These are phyloP conservation scores for Spencermartinsiella ligniputridi DNA, from an alignment of 1,139 yeast genomes.

Conservation along the genomic window DNA sequence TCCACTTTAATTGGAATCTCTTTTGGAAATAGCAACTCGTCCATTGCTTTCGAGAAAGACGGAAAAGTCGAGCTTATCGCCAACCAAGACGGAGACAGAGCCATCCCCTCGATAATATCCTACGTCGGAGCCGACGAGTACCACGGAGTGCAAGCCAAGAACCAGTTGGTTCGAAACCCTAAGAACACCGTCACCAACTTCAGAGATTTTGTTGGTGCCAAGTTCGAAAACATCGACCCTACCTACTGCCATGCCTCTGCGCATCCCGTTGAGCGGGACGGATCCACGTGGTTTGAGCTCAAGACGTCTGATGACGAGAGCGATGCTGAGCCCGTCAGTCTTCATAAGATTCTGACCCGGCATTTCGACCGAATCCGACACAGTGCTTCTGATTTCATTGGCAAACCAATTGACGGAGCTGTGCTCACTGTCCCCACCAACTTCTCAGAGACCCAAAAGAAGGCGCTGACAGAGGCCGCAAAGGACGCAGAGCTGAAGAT, in stretches of 20 bases:
- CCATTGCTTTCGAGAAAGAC: slow-evolving; percentile 89
- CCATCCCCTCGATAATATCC: slow-evolving; percentile 88
- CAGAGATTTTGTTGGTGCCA: slow-evolving; percentile 85
- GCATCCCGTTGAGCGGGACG: slow-evolving; percentile 66
- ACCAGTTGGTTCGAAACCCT: slow-evolving; percentile 89
- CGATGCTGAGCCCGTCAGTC: slow-evolving; percentile 48
- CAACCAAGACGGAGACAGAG: slow-evolving; percentile 98
- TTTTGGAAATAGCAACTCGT: slow-evolving; percentile 93
- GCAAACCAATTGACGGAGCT: slow-evolving; percentile 72
- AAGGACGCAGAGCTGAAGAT: slow-evolving; percentile 72
- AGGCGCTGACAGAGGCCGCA: slow-evolving; percentile 58
- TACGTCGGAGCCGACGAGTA: slow-evolving; percentile 94
- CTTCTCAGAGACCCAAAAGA: slow-evolving; percentile 69
- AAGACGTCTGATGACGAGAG: slow-evolving; percentile 35
- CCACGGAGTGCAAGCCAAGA: slow-evolving; percentile 94
- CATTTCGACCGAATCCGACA: slow-evolving; percentile 76
- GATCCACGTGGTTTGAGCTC: slow-evolving; percentile 66
- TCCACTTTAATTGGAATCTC: slow-evolving; percentile 85
- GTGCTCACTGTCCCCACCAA: slow-evolving; percentile 92
- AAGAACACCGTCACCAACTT: slow-evolving; percentile 82
- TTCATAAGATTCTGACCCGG: slow-evolving; percentile 76
- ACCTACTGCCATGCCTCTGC: slow-evolving; percentile 61
- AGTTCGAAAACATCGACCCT: slow-evolving; percentile 64
- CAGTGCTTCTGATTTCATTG: slow-evolving; percentile 92
- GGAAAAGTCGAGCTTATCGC: slow-evolving; percentile 97